Conservation (phyloP, 495 filamentous ascomycete genomes). For the Letharia columbiana region DNA sequence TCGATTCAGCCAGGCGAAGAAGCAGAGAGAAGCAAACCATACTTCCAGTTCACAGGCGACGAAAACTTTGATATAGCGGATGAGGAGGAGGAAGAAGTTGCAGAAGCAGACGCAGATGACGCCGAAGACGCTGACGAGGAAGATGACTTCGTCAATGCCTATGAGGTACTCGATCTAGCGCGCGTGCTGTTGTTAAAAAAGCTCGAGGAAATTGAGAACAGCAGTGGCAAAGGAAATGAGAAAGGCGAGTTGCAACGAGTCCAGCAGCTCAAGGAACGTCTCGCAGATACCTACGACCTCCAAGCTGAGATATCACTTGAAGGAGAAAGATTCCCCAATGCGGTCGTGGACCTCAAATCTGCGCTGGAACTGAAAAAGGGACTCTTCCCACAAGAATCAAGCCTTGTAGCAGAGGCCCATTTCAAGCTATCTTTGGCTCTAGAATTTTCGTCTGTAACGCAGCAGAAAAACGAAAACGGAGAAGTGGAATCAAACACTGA, state of each 20-base stretch:
- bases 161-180: conserved; percentile 84
- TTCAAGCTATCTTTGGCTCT: conserved; percentile 93
- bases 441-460: conserved; percentile 80
- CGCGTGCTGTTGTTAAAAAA: conserved; percentile 66
- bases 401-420: conserved; percentile 83
- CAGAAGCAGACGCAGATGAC: conserved; percentile 35
- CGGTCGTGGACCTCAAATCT: conserved; percentile 68
- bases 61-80: conserved; percentile 79
- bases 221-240: conserved; percentile 42
- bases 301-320: conserved; percentile 92
- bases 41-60: conserved; percentile 89
- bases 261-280: conserved; percentile 64
- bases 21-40: conserved; percentile 50
- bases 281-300: conserved; percentile 85
- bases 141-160: conserved; percentile 84
- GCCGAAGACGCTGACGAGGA: conserved; percentile 62
- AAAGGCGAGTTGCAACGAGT: conserved; percentile 40
- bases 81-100: conserved; percentile 54
- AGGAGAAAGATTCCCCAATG: conserved; percentile 77
- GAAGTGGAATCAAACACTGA: conserved; percentile 30
- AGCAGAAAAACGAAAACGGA: conserved; percentile 43
- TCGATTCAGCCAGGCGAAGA: conserved; percentile 34
- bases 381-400: conserved; percentile 69
- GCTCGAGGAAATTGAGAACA: conserved; percentile 44
- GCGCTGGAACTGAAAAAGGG: conserved; percentile 66